Evolutionary conservation across 176 grass and related monocot species (phyloP).

Genomic region (Zoysia japonica): DNA sequence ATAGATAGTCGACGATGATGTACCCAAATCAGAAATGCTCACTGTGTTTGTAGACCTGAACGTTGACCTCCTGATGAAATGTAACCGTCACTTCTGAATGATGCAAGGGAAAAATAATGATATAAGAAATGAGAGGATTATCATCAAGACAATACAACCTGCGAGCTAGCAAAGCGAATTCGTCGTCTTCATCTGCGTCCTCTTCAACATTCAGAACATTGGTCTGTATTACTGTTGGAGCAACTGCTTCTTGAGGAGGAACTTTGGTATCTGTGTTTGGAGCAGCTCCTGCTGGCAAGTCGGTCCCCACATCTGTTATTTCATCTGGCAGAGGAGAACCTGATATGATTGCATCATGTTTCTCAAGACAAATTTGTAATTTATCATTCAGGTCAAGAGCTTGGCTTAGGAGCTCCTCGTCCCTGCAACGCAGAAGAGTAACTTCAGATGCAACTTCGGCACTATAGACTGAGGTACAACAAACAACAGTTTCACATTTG

Average conservation of each 20-base stretch:
- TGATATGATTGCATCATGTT: conserved; percentile 72
- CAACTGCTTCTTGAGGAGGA: conserved; percentile 37
- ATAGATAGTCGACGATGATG: conserved; percentile 14
- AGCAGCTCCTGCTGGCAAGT: conserved; percentile 18
- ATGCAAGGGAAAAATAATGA: background rate
- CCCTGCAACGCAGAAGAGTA: conserved; percentile 45
- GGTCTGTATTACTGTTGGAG: conserved; percentile 25
- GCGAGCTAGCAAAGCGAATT: conserved; percentile 76
- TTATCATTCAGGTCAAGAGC: conserved; percentile 84
- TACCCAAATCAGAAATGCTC: background rate
- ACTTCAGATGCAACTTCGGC: background rate
- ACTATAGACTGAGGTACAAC: background rate
- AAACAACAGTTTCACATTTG: background rate
- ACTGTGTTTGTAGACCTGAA: conserved; percentile 33
- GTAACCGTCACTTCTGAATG: conserved; percentile 11
- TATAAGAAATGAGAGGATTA: conserved; percentile 6
- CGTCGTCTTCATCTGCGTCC: conserved; percentile 65
- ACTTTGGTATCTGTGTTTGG: conserved; percentile 9
- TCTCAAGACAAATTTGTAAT: conserved; percentile 67
- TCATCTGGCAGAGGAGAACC: conserved; percentile 54
- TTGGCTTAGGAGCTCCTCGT: conserved; percentile 67
- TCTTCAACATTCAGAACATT: conserved; percentile 43
- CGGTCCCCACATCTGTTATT: conserved; percentile 22
- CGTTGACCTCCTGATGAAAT: conserved; percentile 63
- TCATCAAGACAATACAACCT: conserved; percentile 33